Conservation (phyloP, 106 monocot genomes). For the Allium fistulosum region DNA sequence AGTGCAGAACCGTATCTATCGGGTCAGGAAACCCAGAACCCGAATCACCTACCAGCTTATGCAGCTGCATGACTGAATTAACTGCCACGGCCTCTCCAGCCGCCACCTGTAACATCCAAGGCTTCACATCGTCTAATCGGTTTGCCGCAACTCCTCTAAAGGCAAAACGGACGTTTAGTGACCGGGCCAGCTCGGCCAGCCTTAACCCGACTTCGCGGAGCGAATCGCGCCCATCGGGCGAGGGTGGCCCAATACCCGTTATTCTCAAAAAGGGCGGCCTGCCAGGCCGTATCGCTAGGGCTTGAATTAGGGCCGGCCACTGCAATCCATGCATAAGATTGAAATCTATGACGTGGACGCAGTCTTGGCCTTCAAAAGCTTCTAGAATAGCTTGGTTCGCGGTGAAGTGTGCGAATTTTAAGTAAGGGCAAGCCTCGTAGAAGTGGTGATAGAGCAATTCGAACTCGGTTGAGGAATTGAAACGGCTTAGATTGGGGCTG, state of each 20-base stretch:
- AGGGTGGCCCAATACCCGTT: slow-evolving; percentile 53
- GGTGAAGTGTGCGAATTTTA: slow-evolving; percentile 75
- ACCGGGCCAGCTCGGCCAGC: slow-evolving; percentile 46
- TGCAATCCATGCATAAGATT: slow-evolving; percentile 55
- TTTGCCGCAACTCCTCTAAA: slow-evolving; percentile 41
- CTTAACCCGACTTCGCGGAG: slow-evolving; percentile 46
- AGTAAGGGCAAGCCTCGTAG: slow-evolving; percentile 59
- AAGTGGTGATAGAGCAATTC: slow-evolving; percentile 40
- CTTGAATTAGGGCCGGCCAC: slow-evolving; percentile 72
- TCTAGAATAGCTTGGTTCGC: slow-evolving; percentile 73
- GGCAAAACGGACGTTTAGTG: slow-evolving; percentile 40
- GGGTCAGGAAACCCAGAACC: slow-evolving; percentile 3
- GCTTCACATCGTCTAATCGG: slow-evolving; percentile 33
- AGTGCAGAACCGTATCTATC: slow-evolving; percentile 35
- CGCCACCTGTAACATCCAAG: slow-evolving; percentile 40
- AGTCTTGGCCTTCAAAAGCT: slow-evolving; percentile 42
- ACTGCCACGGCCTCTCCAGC: slow-evolving; percentile 52
- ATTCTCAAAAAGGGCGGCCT: slow-evolving; percentile 50
- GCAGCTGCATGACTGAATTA: slow-evolving; percentile 63
- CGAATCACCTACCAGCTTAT: slow-evolving; percentile 43
- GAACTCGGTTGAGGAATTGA: slow-evolving; percentile 8
- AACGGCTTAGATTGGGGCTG: not conserved
- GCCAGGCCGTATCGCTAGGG: slow-evolving; percentile 50
- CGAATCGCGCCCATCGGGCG: slow-evolving; percentile 29
- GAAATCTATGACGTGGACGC: slow-evolving; percentile 68